Base-by-base conservation (phyloP, 768 basidiomycete species). In the Phylloporus sp. region DNA sequence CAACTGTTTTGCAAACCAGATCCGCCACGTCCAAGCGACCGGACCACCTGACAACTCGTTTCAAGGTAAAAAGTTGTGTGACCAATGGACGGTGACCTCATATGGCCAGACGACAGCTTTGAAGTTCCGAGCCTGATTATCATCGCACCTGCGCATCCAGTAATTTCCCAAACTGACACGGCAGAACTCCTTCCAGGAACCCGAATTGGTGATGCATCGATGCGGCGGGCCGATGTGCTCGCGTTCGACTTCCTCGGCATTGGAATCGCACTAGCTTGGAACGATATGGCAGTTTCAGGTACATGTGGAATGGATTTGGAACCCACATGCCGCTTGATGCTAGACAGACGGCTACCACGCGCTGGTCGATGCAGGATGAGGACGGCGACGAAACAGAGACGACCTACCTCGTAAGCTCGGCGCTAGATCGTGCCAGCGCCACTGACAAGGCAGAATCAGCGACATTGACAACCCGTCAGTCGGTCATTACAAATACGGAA, bases 131-230 rank as follows among this genome's bases (percentile, higher is more conserved):
- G 44, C 33, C 37, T 35, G 37, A 22, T 28, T 29, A 55, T 29
- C 21, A 28, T 29, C 38, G 14, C 27, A 41, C n/a, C 29, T 18
- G 47, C 46, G 29, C n/a, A n/a, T n/a, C n/a, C n/a, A n/a, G n/a
- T n/a, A 13, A 8, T n/a, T 41, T 42, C 31, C 32, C 31, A 54
- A 28, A 36, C 18, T 31, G 46, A 42, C 18, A 42, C 31, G 32
- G 36, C 27, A 9, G 32, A 27, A 42, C 4, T 6, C n/a, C 10
- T 10, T 31, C 31, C 36, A 32, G 52, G 33, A 15, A 26, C 24
- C 26, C 15, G n/a, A n/a, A 32, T 10, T 10, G 38, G n/a, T n/a
- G n/a, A n/a, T n/a, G n/a, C n/a, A 40, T 39, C 21, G 11, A 3
- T 21, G n/a, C 38, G 8, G 15, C 11, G 34, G 18, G 33, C 33